Conservation (phyloP, 2,329 filamentous ascomycete genomes). For the Dissoconium aciculare region DNA sequence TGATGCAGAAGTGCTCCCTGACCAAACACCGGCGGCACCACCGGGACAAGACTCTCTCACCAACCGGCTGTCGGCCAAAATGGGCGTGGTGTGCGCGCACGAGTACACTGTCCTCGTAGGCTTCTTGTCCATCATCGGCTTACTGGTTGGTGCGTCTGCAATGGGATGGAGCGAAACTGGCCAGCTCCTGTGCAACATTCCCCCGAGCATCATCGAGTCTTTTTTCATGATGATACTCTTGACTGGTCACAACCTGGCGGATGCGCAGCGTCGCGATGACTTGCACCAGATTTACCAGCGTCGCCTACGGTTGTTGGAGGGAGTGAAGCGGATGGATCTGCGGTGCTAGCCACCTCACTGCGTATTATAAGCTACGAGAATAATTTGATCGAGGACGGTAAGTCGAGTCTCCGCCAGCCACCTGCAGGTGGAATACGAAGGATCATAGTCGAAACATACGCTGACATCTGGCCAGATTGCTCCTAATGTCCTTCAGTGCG, state of each 20-base stretch:
- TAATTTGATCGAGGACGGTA: too few relatives aligned
- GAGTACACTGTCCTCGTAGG: conserved; percentile 18
- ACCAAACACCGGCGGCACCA: not conserved
- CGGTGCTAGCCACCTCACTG: too few relatives aligned
- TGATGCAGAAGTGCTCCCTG: not conserved
- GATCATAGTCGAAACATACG: too few relatives aligned
- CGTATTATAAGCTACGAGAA: too few relatives aligned
- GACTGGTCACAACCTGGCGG: conserved; percentile 19
- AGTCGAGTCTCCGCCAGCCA: too few relatives aligned
- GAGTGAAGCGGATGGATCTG: not conserved
- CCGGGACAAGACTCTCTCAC: not conserved
- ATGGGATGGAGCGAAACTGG: conserved; percentile 21
- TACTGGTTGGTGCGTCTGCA: conserved; percentile 18
- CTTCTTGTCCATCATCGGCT: conserved; percentile 17
- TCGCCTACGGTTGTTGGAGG: not conserved
- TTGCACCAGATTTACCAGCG: not conserved
- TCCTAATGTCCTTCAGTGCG: too few relatives aligned
- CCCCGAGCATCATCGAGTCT: conserved; percentile 24
- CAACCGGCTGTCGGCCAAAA: conserved; percentile 10
- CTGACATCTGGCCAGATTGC: too few relatives aligned
- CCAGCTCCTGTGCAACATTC: conserved; percentile 25
- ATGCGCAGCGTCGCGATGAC: conserved; percentile 1
- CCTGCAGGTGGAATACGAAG: too few relatives aligned
- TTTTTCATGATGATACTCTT: conserved; percentile 25
- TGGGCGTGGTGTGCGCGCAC: conserved; percentile 19